Evolutionary conservation across 768 basidiomycete species (phyloP).

Genomic region (Psilocybe cyanescens): DNA sequence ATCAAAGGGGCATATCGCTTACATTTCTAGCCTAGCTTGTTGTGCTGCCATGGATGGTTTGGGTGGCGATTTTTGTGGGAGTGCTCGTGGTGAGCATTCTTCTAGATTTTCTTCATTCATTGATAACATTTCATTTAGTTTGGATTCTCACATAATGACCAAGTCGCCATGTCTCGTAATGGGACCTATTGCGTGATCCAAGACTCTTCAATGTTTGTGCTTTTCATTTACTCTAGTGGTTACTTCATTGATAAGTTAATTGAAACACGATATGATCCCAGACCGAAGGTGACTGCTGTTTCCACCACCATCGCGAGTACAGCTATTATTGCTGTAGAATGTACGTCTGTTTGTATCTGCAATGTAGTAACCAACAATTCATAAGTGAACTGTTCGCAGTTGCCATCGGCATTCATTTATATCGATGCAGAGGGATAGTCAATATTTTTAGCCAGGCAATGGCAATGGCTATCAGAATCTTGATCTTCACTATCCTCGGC

Average conservation of each 20-base stretch:
- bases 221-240: background rate
- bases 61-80: constrained; percentile 28
- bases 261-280: constrained; percentile 3
- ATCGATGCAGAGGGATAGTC: constrained; percentile 27
- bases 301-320: constrained; percentile 25
- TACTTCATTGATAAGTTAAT: background rate
- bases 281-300: constrained; percentile 31
- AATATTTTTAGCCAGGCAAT: constrained; percentile 28
- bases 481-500: constrained; percentile 29
- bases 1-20: background rate
- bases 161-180: constrained; percentile 29
- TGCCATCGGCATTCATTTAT: constrained; percentile 26
- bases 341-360: constrained; percentile 15
- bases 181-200: constrained; percentile 32
- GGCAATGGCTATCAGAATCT: constrained; percentile 32
- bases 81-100: constrained; percentile 27
- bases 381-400: constrained; percentile 14
- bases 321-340: constrained; percentile 28
- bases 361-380: background rate
- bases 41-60: constrained; percentile 31
- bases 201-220: constrained; percentile 23
- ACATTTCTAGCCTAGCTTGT: constrained; percentile 20
- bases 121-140: constrained; percentile 19
- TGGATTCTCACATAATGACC: constrained; percentile 23
- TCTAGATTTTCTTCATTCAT: background rate